Evolutionary conservation across 2,329 filamentous ascomycete species (phyloP).

Genomic region (Hymenoscyphus linearis): DNA sequence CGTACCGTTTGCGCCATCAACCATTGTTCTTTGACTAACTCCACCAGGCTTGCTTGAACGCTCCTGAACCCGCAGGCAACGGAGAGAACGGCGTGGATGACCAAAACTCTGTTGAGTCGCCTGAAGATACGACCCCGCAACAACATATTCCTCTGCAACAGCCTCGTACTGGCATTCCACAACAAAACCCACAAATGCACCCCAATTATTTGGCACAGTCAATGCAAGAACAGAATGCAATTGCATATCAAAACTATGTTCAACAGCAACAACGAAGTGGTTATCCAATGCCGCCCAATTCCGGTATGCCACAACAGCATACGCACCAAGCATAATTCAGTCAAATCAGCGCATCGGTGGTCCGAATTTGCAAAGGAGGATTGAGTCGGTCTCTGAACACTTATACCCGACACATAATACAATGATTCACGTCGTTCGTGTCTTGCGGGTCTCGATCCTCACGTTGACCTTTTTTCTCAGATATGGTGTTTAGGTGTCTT

Average conservation of each 20-base stretch:
- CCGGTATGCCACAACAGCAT: slow-evolving; percentile 75
- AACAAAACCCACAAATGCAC: slow-evolving; percentile 54
- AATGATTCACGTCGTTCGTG: slow-evolving; percentile 24
- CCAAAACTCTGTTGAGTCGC: slow-evolving; percentile 74
- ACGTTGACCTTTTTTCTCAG: slow-evolving; percentile 18
- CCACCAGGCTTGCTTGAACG: slow-evolving; percentile 84
- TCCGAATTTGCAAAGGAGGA: slow-evolving; percentile 25
- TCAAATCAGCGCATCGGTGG: slow-evolving; percentile 15
- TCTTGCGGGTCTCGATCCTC: slow-evolving; percentile 29
- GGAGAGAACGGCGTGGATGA: slow-evolving; percentile 78
- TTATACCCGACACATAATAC: slow-evolving; percentile 56
- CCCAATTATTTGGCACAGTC: slow-evolving; percentile 54
- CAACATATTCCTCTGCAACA: slow-evolving; percentile 65
- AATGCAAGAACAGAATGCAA: slow-evolving; percentile 66
- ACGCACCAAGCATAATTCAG: slow-evolving; percentile 65
- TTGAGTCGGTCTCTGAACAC: slow-evolving; percentile 34
- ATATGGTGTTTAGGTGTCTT: slow-evolving; percentile 31
- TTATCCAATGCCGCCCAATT: slow-evolving; percentile 73
- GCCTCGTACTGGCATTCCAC: slow-evolving; percentile 57
- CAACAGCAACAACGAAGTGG: slow-evolving; percentile 65
- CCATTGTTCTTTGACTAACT: slow-evolving; percentile 30
- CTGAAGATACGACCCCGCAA: slow-evolving; percentile 76
- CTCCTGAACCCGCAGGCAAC: slow-evolving; percentile 79
- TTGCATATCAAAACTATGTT: slow-evolving; percentile 80
- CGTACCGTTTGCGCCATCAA: slow-evolving; percentile 7